phyloP scores from a whole-genome alignment of 2,329 filamentous ascomycete genomes.

The Apiospora marii region DNA sequence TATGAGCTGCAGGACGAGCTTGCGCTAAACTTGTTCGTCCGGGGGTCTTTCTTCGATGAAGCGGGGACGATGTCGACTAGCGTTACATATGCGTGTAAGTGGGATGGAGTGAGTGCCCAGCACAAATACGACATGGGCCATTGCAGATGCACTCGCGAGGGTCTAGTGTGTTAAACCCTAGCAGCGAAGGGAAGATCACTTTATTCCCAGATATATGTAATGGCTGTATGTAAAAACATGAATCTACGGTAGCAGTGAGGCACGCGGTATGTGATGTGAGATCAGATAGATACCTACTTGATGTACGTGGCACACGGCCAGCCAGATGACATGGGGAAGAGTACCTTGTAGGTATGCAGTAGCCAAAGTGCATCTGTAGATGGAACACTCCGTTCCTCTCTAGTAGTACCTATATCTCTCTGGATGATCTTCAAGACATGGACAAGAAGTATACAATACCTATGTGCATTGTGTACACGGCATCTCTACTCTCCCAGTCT shows the following conservation, averaged over 20 bases:
- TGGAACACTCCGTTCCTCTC: background rate
- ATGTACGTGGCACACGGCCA: constrained; percentile 10
- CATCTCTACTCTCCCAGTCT: background rate
- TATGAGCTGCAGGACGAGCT: constrained; percentile 20
- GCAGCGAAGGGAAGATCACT: background rate
- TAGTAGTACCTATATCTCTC: no score
- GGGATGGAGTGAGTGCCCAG: constrained; percentile 11
- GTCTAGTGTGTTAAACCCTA: constrained; percentile 20
- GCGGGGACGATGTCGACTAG: constrained; percentile 18
- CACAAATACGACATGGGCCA: constrained; percentile 12
- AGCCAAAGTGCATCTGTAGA: background rate
- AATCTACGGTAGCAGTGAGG: background rate
- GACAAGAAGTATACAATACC: constrained; percentile 2
- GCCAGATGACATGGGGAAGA: constrained; percentile 6
- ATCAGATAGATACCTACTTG: background rate
- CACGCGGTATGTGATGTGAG: background rate
- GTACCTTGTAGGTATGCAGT: background rate
- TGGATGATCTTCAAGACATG: constrained; percentile 1
- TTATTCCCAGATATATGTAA: constrained; percentile 8
- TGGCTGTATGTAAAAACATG: constrained; percentile 16
- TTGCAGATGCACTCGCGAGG: constrained; percentile 9
- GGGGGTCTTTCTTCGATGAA: constrained; percentile 20
- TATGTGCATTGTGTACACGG: background rate
- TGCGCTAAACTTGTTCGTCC: constrained; percentile 18
- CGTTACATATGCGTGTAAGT: constrained; percentile 21